Base-by-base conservation (phyloP, 2,329 filamentous ascomycete species). In the Tolypocladium pustulatum region DNA sequence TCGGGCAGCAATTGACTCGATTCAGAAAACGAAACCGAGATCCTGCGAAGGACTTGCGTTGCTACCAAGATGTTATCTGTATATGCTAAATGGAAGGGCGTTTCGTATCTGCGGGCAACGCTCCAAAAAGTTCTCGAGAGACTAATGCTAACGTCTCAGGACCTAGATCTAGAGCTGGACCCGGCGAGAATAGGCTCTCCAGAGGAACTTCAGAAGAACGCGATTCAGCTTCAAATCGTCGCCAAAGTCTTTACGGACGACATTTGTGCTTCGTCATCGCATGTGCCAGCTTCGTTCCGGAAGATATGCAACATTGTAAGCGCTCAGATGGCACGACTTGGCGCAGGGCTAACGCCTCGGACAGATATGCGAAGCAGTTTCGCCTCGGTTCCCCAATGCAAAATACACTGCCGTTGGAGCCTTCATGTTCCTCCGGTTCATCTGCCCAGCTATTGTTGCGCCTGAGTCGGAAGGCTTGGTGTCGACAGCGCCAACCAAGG, bases 1-100 rank as follows among this genome's bases (percentile, higher is more conserved):
- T 20, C 20, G 20, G 9, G 30, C 20, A 36, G 17, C 30, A 15
- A 36, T 20, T 53, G 30, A 53, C 5, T 34, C 32, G 49, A 36
- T 30, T 4, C 40, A 79, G 86, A 88, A 67, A 88, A 85, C 57
- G 86, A 88, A 66, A 80, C 85, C 1, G 86, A 89, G 65, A 76
- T 89, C 27, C 71, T 89, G 13, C 79, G 86, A n/a, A 77, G 85
- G 55, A 86, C 86, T 37, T 88, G 84, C 63, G 85, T 89, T 1
- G 83, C 84, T n/a, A 88, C 86, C 1, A 89, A 88, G 67, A 86
- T 88, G 80, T 76, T 89, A 2, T 87, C 86, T 0, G 78, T 88
- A 9, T 89, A 87, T 64, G 85, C 85, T 6, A 88, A 86, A 66
- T 89, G 86, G 86, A 88, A 88, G 71, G 86, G 86, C 15, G 74